Evolutionary conservation across 257 asterid species (phyloP), one percentile per base, ranked within the genome.

Genomic region (Ehretia macrophylla): DNA sequence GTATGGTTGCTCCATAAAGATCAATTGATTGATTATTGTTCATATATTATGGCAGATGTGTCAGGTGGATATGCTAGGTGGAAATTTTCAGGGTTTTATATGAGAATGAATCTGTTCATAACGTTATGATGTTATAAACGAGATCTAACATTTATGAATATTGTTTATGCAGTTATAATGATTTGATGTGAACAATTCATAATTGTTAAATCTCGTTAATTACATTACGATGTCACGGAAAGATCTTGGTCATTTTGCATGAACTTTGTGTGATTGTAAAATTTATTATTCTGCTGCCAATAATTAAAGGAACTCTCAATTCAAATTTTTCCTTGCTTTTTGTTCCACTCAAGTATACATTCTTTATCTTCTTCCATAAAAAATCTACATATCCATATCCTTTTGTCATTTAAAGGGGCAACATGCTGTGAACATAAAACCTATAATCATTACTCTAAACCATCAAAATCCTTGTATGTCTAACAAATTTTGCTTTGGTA

Each of bases 341-440:
- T 62, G 57, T 56, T 47, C 38, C 38, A 51, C 32, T 46, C 16
- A 17, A 10, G 37, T 32, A 19, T 13, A n/a, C n/a, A n/a, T 52
- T 53, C 35, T 21, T 51, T 45, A 49, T 67, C 45, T 22, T 32
- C 68, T 48, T 8, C 14, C 11, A 59, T 20, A 49, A 37, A 14
- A 56, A 51, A 32, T n/a, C 58, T 64, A 58, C 32, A 17, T 18
- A 57, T 65, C 16, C 45, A 47, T 62, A 60, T 65, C 53, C 10
- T 61, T 59, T 17, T 76, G 74, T 66, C 73, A 47, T 42, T 20
- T 37, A 58, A 75, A 67, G 67, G 65, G 51, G 13, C 55, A 45
- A 52, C 73, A 65, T 67, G 47, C 54, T 61, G 17, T 37, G 13
- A 19, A 57, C 69, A 70, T 37, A 62, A 53, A 62, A 52, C 19